A percentile compares a stretch with the other conserved stretches of the same genome.
These are phyloP conservation scores for Trametes hirsuta DNA, from an alignment of 1,284 basidiomycete genomes.

Conservation along the genomic window DNA sequence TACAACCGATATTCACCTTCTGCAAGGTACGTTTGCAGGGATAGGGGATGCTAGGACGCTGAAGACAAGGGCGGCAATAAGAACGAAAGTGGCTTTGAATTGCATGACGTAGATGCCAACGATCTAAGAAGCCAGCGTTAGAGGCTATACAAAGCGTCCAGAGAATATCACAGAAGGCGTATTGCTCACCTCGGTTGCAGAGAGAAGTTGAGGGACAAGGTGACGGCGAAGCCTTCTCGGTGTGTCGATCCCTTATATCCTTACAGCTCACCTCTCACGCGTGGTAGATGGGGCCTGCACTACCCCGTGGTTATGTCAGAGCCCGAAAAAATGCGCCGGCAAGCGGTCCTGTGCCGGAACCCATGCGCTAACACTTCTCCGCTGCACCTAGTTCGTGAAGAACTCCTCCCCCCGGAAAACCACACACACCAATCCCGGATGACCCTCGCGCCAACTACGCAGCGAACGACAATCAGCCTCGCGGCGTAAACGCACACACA, in stretches of 20 bases:
- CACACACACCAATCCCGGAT: too few relatives aligned
- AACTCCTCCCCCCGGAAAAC: too few relatives aligned
- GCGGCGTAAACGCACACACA: too few relatives aligned
- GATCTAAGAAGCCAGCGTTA: neutral
- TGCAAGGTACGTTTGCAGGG: neutral
- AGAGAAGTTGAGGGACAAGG: neutral
- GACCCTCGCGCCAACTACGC: too few relatives aligned
- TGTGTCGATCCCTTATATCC: neutral
- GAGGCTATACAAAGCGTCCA: neutral
- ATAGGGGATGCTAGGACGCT: slow-evolving; percentile 6
- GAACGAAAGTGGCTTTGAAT: slow-evolving; percentile 4
- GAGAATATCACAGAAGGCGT: neutral
- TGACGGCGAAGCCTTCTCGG: neutral
- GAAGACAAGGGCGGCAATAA: slow-evolving; percentile 6
- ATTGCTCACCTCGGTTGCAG: too few relatives aligned
- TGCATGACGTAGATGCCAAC: slow-evolving; percentile 1
- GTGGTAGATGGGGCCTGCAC: neutral
- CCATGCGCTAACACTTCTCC: neutral
- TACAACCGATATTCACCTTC: neutral
- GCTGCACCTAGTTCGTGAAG: too few relatives aligned
- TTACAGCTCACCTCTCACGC: neutral
- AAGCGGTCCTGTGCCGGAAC: neutral
- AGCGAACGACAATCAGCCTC: too few relatives aligned
- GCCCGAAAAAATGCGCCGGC: neutral
- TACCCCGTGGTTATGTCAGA: neutral